Percentiles rank a stretch among this genome's conserved stretches.
These are phyloP conservation scores for Suillus brevipes DNA, from an alignment of 768 basidiomycete species.

Conservation along the genomic window DNA sequence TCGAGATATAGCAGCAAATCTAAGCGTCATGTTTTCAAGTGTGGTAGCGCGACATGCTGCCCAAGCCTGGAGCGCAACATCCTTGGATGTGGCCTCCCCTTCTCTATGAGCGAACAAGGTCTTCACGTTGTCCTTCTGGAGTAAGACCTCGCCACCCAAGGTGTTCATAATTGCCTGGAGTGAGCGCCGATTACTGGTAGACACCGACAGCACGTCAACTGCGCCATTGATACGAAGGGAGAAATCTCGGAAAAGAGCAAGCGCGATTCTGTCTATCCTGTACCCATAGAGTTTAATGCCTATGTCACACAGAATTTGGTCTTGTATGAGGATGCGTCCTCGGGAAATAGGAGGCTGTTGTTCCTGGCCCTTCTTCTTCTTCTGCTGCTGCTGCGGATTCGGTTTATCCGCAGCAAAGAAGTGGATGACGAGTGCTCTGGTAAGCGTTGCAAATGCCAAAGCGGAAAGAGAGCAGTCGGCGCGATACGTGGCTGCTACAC, in stretches of 20 bases:
- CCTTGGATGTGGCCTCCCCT: constrained; percentile 7
- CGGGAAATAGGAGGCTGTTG: not conserved
- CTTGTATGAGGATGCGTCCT: constrained; percentile 29
- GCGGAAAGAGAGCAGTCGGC: constrained; percentile 33
- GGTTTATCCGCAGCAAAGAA: constrained; percentile 20
- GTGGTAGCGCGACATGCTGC: constrained; percentile 39
- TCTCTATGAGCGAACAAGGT: constrained; percentile 35
- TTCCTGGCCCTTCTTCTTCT: constrained; percentile 8
- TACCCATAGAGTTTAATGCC: constrained; percentile 40
- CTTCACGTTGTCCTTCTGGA: constrained; percentile 29
- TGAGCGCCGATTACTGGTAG: constrained; percentile 30
- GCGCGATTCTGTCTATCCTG: constrained; percentile 45
- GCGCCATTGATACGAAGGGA: constrained; percentile 34
- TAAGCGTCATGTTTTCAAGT: constrained; percentile 19
- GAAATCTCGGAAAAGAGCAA: constrained; percentile 42
- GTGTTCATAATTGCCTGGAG: constrained; percentile 33
- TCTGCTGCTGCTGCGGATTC: constrained; percentile 2
- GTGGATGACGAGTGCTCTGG: constrained; percentile 37
- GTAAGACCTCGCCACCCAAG: constrained; percentile 37
- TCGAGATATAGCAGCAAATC: constrained; percentile 18
- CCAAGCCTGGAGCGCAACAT: constrained; percentile 48
- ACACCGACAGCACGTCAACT: constrained; percentile 43
- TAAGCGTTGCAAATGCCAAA: constrained; percentile 42
- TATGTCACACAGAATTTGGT: constrained; percentile 33
- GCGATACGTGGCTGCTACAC: constrained; percentile 46